These are phyloP conservation scores for Colletotrichum theobromicola DNA, from an alignment of 2,329 filamentous ascomycete species.

Conservation along the genomic window DNA sequence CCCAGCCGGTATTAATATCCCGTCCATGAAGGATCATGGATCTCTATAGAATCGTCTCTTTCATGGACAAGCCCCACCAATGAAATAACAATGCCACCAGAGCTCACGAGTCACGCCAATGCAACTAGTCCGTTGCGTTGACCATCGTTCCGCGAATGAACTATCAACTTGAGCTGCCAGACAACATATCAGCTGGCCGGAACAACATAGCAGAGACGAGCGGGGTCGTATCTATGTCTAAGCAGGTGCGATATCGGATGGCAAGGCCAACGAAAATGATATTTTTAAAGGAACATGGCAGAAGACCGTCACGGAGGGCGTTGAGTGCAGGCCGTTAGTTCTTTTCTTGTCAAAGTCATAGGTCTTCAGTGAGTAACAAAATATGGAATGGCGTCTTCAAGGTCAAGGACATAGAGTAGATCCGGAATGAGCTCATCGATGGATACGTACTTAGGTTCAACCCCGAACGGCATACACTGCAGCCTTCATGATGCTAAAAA, in stretches of 20 bases:
- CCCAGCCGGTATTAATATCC: not conserved
- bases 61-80: not conserved
- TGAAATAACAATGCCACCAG: accelerated
- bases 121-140: not conserved
- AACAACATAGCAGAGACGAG: not conserved
- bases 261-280: not conserved
- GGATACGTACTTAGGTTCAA: no score
- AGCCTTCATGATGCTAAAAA: not conserved
- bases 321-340: not conserved
- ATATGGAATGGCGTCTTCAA: not conserved
- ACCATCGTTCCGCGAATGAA: not conserved
- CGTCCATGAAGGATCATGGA: not conserved
- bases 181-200: not conserved
- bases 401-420: not conserved
- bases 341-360: not conserved
- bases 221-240: not conserved
- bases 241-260: not conserved
- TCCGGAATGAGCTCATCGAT: no score
- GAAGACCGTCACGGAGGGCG: not conserved
- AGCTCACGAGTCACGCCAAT: not conserved
- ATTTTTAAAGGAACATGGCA: not conserved
- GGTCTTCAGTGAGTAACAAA: not conserved
- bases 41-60: not conserved
- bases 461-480: not conserved
- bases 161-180: not conserved